Conservation (phyloP, 164 flowering plant genomes). For the Vitis rupestris region DNA sequence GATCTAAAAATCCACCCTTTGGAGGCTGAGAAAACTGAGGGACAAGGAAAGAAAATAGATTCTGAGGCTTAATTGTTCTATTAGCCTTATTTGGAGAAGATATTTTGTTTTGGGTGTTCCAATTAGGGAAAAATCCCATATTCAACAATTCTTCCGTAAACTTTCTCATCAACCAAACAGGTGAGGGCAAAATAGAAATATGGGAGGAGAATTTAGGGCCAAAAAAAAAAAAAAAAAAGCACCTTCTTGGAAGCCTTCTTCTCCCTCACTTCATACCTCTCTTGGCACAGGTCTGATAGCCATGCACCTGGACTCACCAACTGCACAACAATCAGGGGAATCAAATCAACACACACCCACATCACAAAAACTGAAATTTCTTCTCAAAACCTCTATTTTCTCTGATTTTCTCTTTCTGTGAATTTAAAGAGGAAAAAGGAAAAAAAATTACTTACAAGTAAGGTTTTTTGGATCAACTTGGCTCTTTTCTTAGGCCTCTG, state of each 20-base stretch:
- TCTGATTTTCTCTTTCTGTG: not conserved
- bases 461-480: slow-evolving; percentile 48
- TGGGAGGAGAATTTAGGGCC: not conserved
- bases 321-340: slow-evolving; percentile 27
- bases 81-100: no score
- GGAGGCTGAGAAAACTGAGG: no score
- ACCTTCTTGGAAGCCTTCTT: slow-evolving; percentile 73
- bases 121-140: no score
- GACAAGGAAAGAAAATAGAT: not conserved
- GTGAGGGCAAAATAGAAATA: not conserved
- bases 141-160: no score
- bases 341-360: slow-evolving; percentile 1
- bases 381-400: not conserved
- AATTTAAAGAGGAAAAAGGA: not conserved
- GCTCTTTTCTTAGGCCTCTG: slow-evolving; percentile 68
- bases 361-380: not conserved
- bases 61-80: no score
- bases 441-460: slow-evolving; percentile 39
- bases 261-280: slow-evolving; percentile 77
- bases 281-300: slow-evolving; percentile 65
- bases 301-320: slow-evolving; percentile 74
- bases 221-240: not conserved
- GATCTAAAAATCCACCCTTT: not conserved
- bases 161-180: not conserved
- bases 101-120: no score